phyloP scores from a whole-genome alignment of 306 rosid genomes.

The Castanea mollissima region DNA sequence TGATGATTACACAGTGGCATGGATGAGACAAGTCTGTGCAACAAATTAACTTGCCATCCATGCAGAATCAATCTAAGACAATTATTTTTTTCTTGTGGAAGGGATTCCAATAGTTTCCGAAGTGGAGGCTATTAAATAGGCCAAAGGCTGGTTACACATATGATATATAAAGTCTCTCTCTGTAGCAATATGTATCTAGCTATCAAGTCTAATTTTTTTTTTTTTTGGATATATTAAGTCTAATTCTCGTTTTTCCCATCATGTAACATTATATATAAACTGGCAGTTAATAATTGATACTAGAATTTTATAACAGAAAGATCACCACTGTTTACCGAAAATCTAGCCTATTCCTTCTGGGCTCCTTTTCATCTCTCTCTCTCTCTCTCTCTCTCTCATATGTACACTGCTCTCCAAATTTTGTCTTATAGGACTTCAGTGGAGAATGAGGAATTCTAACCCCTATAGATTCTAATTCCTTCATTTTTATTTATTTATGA shows the following conservation, averaged over 20 bases:
- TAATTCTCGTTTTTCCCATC: background rate
- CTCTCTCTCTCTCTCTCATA: background rate
- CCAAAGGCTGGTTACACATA: background rate
- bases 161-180: background rate
- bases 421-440: background rate
- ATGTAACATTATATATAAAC: background rate
- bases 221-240: background rate
- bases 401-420: background rate
- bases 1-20: slow-evolving; percentile 6
- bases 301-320: background rate
- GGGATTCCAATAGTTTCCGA: background rate
- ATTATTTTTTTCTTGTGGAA: slow-evolving; percentile 7
- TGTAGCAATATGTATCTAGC: background rate
- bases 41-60: slow-evolving; percentile 2
- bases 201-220: background rate
- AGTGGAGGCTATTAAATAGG: background rate
- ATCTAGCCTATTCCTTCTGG: background rate
- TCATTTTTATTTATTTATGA: background rate
- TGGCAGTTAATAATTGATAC: background rate
- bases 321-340: background rate
- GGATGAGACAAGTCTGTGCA: slow-evolving; percentile 1
- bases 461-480: background rate
- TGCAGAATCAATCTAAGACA: background rate
- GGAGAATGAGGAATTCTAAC: background rate
- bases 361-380: background rate